Evolutionary conservation across 2,329 filamentous ascomycete genomes (phyloP).

Genomic region (Phaeosphaeria sp.): DNA sequence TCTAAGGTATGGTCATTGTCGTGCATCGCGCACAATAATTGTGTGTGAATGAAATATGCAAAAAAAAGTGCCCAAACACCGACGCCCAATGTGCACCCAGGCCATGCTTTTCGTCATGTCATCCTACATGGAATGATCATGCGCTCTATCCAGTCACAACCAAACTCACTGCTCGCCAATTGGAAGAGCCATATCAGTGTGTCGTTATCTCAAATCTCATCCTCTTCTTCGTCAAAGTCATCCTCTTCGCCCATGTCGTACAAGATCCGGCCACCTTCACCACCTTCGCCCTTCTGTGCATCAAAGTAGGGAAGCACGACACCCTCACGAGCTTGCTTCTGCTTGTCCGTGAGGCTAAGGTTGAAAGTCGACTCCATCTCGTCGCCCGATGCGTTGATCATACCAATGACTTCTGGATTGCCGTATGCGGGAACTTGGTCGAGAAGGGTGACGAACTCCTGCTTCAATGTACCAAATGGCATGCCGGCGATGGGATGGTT

Average conservation of each 20-base stretch:
- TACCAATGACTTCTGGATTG: slow-evolving; percentile 15
- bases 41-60: not conserved
- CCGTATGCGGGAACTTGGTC: slow-evolving; percentile 69
- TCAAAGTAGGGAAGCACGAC: slow-evolving; percentile 96
- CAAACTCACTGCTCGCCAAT: too few relatives aligned
- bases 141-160: not conserved
- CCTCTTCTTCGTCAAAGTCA: slow-evolving; percentile 95
- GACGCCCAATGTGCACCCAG: not conserved
- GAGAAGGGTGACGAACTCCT: slow-evolving; percentile 66
- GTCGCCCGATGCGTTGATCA: slow-evolving; percentile 33
- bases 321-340: slow-evolving; percentile 82
- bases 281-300: slow-evolving; percentile 78
- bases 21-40: not conserved
- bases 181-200: too few relatives aligned
- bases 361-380: slow-evolving; percentile 74
- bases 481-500: slow-evolving; percentile 15
- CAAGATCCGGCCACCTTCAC: slow-evolving; percentile 89
- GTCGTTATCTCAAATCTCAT: slow-evolving; percentile 70
- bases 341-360: slow-evolving; percentile 86
- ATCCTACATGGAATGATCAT: slow-evolving; percentile 7
- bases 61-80: not conserved
- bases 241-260: slow-evolving; percentile 98
- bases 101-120: not conserved
- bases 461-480: slow-evolving; percentile 47
- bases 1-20: not conserved